Evolutionary conservation across 2,329 filamentous ascomycete species (phyloP).

Genomic region (Ambrosiella cleistominuta): DNA sequence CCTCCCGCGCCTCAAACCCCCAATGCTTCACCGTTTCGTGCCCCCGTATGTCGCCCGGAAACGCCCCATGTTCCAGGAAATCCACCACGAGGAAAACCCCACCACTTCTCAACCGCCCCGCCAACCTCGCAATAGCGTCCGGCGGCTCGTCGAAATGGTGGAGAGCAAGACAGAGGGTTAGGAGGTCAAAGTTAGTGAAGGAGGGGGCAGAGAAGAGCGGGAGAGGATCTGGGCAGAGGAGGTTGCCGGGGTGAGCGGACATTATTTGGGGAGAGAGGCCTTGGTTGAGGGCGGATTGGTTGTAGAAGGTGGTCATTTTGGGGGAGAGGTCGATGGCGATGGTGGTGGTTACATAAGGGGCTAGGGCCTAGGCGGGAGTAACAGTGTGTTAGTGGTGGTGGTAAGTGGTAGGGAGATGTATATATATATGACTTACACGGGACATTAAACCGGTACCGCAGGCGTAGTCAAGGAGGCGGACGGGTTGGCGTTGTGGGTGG

Average conservation of each 20-base stretch:
- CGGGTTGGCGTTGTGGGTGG: background rate
- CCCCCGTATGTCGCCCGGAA: conserved; percentile 16
- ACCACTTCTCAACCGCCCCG: conserved; percentile 42
- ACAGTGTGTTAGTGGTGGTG: background rate
- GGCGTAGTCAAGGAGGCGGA: conserved; percentile 53
- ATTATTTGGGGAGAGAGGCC: conserved; percentile 24
- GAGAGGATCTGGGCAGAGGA: conserved; percentile 24
- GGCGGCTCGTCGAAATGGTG: conserved; percentile 52
- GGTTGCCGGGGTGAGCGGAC: conserved; percentile 39
- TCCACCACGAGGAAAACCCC: conserved; percentile 53
- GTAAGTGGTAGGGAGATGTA: background rate
- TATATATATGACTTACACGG: conserved; percentile 27
- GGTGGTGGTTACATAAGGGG: conserved; percentile 42
- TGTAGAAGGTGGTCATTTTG: conserved; percentile 53
- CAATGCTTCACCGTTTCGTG: conserved; percentile 34
- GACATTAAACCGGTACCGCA: conserved; percentile 55
- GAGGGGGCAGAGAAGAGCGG: conserved; percentile 37
- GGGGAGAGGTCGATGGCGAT: conserved; percentile 54
- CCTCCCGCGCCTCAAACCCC: conserved; percentile 44
- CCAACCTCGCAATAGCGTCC: conserved; percentile 40
- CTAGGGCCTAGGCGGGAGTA: conserved; percentile 31
- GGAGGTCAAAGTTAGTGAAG: conserved; percentile 54
- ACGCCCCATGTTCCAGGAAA: conserved; percentile 38
- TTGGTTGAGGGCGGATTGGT: conserved; percentile 38
- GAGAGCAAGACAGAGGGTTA: conserved; percentile 43